phyloP scores from a whole-genome alignment of 2,329 filamentous ascomycete species.

The Macrophomina pseudophaseolina region DNA sequence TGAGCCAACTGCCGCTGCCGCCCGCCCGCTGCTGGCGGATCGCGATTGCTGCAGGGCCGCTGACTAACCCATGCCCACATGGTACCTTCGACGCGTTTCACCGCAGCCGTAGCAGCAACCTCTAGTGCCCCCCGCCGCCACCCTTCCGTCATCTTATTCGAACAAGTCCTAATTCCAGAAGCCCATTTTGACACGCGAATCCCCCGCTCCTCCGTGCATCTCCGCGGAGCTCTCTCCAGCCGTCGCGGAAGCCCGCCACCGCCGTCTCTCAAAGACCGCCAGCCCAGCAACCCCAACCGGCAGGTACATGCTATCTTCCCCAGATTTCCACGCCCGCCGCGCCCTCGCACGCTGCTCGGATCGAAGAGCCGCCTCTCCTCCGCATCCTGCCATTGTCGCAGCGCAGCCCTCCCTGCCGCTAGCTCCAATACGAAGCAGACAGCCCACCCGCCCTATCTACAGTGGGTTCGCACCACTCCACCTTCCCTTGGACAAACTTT shows the following conservation, averaged over 20 bases:
- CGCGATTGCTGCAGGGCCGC: slow-evolving; percentile 18
- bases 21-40: background rate
- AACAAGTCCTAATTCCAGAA: slow-evolving; percentile 1
- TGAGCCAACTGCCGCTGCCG: slow-evolving; percentile 5
- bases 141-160: background rate
- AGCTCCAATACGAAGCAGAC: background rate
- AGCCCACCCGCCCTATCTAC: slow-evolving; percentile 4
- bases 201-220: slow-evolving; percentile 17
- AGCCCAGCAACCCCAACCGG: background rate
- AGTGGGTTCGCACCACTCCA: slow-evolving; percentile 15
- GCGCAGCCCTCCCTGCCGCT: background rate
- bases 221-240: slow-evolving; percentile 1
- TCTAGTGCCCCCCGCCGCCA: background rate
- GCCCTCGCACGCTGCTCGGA: slow-evolving; percentile 1
- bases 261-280: background rate
- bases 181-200: slow-evolving; percentile 9
- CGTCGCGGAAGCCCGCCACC: slow-evolving; percentile 1
- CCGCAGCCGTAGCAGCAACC: background rate
- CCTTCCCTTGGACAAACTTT: slow-evolving; percentile 2
- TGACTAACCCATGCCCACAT: background rate
- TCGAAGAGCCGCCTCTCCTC: slow-evolving; percentile 17
- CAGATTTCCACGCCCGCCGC: background rate
- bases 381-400: background rate
- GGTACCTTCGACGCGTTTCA: background rate
- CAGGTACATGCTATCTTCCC: slow-evolving; percentile 19